phyloP scores from a whole-genome alignment of 495 filamentous ascomycete species.

The Lichenothelia convexa region DNA sequence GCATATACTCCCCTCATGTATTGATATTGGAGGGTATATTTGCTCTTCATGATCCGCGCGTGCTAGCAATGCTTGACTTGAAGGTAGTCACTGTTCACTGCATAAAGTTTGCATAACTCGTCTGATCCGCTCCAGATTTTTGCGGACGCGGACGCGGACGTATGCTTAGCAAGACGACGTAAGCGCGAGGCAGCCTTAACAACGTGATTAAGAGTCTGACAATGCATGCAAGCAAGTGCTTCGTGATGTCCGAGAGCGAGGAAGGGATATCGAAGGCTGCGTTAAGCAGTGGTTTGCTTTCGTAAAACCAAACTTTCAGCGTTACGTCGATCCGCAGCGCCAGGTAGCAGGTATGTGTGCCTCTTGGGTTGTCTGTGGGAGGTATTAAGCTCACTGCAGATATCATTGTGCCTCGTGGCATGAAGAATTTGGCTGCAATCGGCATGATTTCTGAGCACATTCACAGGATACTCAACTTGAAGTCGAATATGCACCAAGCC shows the following conservation, averaged over 20 bases:
- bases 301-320: constrained; percentile 89
- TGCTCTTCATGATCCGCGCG: constrained; percentile 72
- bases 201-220: constrained; percentile 6
- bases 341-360: constrained; percentile 43
- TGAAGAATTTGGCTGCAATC: constrained; percentile 86
- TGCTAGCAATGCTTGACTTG: constrained; percentile 78
- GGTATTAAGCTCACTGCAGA: constrained; percentile 41
- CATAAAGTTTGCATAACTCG: not conserved
- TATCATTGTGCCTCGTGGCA: constrained; percentile 84
- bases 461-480: constrained; percentile 61
- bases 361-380: not conserved
- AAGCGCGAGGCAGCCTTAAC: constrained; percentile 16
- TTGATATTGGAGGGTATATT: constrained; percentile 92
- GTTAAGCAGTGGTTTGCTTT: constrained; percentile 96
- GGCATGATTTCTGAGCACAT: constrained; percentile 88
- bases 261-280: constrained; percentile 76
- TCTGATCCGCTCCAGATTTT: constrained; percentile 43
- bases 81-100: constrained; percentile 35
- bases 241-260: constrained; percentile 70
- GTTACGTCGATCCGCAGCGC: constrained; percentile 78
- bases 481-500: constrained; percentile 64
- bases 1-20: constrained; percentile 91
- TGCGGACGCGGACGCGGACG: constrained; percentile 87
- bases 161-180: constrained; percentile 85
- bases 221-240: constrained; percentile 36